These are phyloP conservation scores for Drosera spatulata DNA, from an alignment of 179 eudicot genomes.

Conservation along the genomic window DNA sequence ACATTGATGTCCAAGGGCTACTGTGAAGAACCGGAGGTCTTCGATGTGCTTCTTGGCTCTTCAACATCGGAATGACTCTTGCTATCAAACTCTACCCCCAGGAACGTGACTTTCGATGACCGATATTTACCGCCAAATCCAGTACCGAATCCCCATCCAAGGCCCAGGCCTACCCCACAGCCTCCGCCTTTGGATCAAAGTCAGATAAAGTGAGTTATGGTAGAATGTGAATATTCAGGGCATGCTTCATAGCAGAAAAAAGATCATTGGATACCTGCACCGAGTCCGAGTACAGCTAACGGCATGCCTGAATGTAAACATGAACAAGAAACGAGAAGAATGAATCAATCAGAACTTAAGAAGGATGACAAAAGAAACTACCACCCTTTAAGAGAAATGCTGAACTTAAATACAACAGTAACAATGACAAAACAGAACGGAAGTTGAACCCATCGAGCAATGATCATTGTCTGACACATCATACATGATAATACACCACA, in stretches of 20 bases:
- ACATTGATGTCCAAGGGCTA: not conserved
- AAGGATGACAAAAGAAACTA: not conserved
- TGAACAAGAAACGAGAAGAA: not conserved
- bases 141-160: conserved; percentile 79
- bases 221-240: not conserved
- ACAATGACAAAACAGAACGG: too few species aligned
- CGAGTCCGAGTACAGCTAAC: conserved; percentile 53
- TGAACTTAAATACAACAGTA: too few species aligned
- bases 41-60: conserved; percentile 2
- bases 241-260: not conserved
- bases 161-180: conserved; percentile 75
- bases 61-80: conserved; percentile 5
- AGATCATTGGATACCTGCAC: conserved; percentile 39
- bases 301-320: conserved; percentile 42
- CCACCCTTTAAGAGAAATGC: not conserved
- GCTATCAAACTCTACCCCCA: conserved; percentile 16
- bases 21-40: conserved; percentile 6
- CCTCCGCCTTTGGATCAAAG: conserved; percentile 51
- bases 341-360: not conserved
- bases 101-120: conserved; percentile 39
- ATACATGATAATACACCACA: too few species aligned
- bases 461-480: too few species aligned
- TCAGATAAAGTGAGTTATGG: not conserved
- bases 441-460: too few species aligned
- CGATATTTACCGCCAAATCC: conserved; percentile 65